A percentile compares a stretch with the other conserved stretches of the same genome.
Evolutionary conservation across 1,284 basidiomycete genomes (phyloP).

Genomic region (Ceratobasidium sp.): DNA sequence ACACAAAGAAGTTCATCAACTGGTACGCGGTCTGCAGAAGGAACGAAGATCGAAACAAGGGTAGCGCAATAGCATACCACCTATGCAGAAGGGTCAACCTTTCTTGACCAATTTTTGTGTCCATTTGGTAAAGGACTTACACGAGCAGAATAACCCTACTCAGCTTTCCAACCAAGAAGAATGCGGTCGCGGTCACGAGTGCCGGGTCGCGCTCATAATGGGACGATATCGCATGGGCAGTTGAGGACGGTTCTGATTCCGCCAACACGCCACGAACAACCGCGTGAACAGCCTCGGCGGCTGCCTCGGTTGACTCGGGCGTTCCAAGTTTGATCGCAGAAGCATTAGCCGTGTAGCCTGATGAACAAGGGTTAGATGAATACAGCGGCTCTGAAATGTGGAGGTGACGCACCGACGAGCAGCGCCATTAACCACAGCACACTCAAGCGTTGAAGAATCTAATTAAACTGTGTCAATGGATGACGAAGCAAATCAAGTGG

Average conservation of each 20-base stretch:
- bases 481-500: too few species aligned
- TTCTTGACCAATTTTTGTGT: too few species aligned
- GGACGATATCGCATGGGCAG: not conserved
- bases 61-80: constrained; percentile 52
- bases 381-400: too few species aligned
- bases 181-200: constrained; percentile 50
- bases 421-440: constrained; percentile 55
- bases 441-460: constrained; percentile 54
- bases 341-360: constrained; percentile 56
- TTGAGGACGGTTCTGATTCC: not conserved
- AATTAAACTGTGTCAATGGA: not conserved
- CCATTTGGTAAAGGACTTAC: constrained; percentile 44
- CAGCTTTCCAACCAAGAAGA: constrained; percentile 52
- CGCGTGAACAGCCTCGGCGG: constrained; percentile 43
- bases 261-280: constrained; percentile 42
- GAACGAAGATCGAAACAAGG: constrained; percentile 51
- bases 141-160: constrained; percentile 47
- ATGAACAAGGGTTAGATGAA: constrained; percentile 41
- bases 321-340: constrained; percentile 51
- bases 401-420: constrained; percentile 45
- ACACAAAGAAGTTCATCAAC: constrained; percentile 52
- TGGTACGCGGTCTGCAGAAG: constrained; percentile 49
- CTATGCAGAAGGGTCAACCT: constrained; percentile 43
- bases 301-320: constrained; percentile 31
- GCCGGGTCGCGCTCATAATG: constrained; percentile 45